These are phyloP conservation scores for Aegilops bicornis DNA, from an alignment of 176 grass and related monocot species.

Conservation along the genomic window DNA sequence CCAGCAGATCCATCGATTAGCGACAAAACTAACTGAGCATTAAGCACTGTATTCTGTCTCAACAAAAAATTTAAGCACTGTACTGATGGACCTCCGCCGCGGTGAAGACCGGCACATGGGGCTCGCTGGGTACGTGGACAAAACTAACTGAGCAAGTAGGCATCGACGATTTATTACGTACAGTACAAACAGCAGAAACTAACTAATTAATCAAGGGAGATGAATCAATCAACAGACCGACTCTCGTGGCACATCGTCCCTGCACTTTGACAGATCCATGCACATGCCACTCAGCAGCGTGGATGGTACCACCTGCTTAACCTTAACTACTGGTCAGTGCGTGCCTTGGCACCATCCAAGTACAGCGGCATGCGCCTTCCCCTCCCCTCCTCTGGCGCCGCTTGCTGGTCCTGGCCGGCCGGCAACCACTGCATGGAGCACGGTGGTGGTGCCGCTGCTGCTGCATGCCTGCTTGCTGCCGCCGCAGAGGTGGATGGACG, in stretches of 20 bases:
- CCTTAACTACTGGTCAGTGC: neutral
- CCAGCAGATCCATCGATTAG: no score
- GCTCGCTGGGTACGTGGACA: no score
- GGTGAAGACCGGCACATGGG: no score
- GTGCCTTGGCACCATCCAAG: neutral
- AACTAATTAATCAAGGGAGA: no score
- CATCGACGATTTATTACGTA: no score
- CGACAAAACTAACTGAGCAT: no score
- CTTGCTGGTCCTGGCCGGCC: constrained; percentile 34
- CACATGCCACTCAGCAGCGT: neutral
- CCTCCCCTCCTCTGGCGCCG: neutral
- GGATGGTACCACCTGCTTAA: neutral
- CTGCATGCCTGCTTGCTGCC: neutral
- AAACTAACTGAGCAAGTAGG: no score
- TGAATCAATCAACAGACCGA: neutral
- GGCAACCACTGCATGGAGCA: constrained; percentile 41
- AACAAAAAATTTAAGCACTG: no score
- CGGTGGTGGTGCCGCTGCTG: constrained; percentile 2
- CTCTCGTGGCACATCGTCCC: neutral
- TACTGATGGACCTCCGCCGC: no score
- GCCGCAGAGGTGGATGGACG: constrained; percentile 33
- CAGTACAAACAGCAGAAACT: no score
- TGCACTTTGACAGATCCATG: neutral
- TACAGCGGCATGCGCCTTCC: neutral
- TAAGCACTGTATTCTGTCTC: no score